A percentile compares a stretch with the other conserved stretches of the same genome.
Conservation (phyloP, 441 rosid species). For the Viola pubescens region DNA sequence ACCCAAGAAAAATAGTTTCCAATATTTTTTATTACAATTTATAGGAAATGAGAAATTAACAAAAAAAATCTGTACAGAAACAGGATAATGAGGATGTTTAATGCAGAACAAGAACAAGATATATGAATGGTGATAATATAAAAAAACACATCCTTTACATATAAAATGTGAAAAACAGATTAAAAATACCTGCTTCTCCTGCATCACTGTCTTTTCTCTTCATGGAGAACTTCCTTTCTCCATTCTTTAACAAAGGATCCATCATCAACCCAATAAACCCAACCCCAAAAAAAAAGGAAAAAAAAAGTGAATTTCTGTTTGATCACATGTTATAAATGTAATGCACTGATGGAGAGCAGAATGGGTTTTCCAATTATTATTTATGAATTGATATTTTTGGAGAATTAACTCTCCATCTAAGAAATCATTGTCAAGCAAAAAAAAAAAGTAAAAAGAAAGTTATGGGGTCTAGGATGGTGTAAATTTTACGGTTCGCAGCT, state of each 20-base stretch:
- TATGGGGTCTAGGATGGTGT: too few relatives aligned
- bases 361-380: not conserved
- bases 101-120: not conserved
- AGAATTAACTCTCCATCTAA: too few relatives aligned
- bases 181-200: slow-evolving; percentile 68
- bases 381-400: too few relatives aligned
- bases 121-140: not conserved
- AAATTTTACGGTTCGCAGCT: too few relatives aligned
- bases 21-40: not conserved
- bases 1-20: too few relatives aligned
- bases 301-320: not conserved
- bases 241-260: slow-evolving; percentile 41
- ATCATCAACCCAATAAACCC: slow-evolving; percentile 41
- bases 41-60: not conserved
- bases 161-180: not conserved
- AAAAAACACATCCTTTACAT: not conserved
- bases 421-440: too few relatives aligned
- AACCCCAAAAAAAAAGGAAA: not conserved
- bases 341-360: not conserved
- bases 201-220: slow-evolving; percentile 93
- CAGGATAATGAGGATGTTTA: not conserved
- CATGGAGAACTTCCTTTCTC: slow-evolving; percentile 42
- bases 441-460: too few relatives aligned
- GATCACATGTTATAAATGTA: slow-evolving; percentile 10
- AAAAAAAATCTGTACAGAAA: not conserved